phyloP scores from a whole-genome alignment of 1,284 basidiomycete species.

The Sporisorium exsertum region DNA sequence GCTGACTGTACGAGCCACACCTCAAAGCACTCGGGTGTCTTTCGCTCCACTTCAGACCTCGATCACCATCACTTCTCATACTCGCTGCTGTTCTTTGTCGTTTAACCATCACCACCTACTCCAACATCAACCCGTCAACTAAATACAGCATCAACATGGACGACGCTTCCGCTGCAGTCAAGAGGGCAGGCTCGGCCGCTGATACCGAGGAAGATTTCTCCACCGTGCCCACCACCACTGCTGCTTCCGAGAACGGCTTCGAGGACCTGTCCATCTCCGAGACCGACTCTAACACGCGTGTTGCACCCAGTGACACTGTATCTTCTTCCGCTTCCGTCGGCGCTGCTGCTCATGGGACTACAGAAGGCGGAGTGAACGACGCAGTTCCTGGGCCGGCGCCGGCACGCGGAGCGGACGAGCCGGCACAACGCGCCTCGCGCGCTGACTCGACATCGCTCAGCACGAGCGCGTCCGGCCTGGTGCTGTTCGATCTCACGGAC shows the following conservation, averaged over 20 bases:
- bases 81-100: not conserved
- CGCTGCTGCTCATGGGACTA: no score
- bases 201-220: constrained; percentile 42
- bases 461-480: constrained; percentile 40
- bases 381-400: constrained; percentile 22
- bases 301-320: not conserved
- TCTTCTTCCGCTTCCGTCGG: not conserved
- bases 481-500: constrained; percentile 59
- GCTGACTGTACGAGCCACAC: not conserved
- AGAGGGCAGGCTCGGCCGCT: constrained; percentile 39
- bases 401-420: constrained; percentile 24
- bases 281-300: constrained; percentile 43
- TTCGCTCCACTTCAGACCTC: not conserved
- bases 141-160: constrained; percentile 19
- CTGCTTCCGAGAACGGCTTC: constrained; percentile 34
- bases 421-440: constrained; percentile 6
- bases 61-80: not conserved
- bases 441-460: constrained; percentile 37
- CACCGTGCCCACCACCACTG: constrained; percentile 37
- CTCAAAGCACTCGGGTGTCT: not conserved
- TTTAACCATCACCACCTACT: not conserved
- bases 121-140: not conserved
- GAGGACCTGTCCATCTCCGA: constrained; percentile 40
- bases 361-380: constrained; percentile 15
- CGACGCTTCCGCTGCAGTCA: constrained; percentile 14